Conservation (phyloP, 2,329 filamentous ascomycete genomes). For the Phyllosticta citriasiana region DNA sequence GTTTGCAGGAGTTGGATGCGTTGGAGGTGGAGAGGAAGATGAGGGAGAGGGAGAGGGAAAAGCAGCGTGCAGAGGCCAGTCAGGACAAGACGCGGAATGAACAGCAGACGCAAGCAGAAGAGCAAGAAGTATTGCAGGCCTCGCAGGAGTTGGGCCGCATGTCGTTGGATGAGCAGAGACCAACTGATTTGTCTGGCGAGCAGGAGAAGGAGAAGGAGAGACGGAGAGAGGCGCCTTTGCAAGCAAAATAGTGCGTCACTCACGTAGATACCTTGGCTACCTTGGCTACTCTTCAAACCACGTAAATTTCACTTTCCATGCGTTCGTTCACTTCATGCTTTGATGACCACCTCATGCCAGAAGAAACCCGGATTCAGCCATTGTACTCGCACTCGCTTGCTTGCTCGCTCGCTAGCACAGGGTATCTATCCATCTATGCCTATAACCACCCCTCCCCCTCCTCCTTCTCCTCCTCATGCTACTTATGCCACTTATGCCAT, state of each 20-base stretch:
- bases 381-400: too few relatives aligned
- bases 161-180: slow-evolving; percentile 4
- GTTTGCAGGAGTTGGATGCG: slow-evolving; percentile 35
- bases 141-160: slow-evolving; percentile 3
- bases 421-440: too few relatives aligned
- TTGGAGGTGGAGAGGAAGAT: slow-evolving; percentile 21
- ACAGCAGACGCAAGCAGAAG: neutral
- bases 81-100: neutral
- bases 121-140: slow-evolving; percentile 1
- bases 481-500: too few relatives aligned
- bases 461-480: too few relatives aligned
- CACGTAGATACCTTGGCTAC: neutral
- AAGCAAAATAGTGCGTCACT: neutral
- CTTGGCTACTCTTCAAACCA: too few relatives aligned
- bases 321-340: too few relatives aligned
- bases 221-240: neutral
- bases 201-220: neutral
- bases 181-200: neutral
- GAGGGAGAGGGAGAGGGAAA: neutral
- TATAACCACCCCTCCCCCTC: too few relatives aligned
- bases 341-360: too few relatives aligned
- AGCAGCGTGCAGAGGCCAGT: neutral
- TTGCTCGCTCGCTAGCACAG: too few relatives aligned
- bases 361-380: too few relatives aligned
- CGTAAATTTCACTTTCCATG: too few relatives aligned